Base-by-base conservation (phyloP, 1,139 yeast species). In the Debaryomycetaceae sp. region DNA sequence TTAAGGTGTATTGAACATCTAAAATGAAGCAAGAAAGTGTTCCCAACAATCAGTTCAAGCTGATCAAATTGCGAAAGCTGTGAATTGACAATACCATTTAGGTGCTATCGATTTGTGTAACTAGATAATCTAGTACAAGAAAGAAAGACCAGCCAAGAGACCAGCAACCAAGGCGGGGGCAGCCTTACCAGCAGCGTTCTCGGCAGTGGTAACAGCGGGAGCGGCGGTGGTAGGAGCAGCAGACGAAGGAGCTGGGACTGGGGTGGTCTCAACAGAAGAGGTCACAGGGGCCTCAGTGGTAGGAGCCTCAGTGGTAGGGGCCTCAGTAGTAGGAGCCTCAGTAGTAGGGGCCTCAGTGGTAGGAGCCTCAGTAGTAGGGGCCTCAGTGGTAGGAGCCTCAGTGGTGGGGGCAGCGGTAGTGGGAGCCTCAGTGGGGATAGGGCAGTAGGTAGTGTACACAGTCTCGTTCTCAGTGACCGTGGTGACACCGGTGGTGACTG, bases 401-500 rank as follows among this genome's bases (percentile, higher is more conserved):
- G 38, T n/a, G 18, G 34, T 27, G 17, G 38, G 21, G 15, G 43
- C 37, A 16, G 32, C 33, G 16, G 40, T 18, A 18, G 29, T 16
- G 5, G n/a, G n/a, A n/a, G 25, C 6, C 10, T 16, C 30, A 27
- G 36, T 36, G 32, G 53, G 27, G 13, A 48, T 28, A 36, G 53
- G 53, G 32, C 53, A 45, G 52, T 49, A 48, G 34, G 56, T 45
- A 43, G 55, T 50, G 54, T 49, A 40, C 32, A 39, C 34, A 34
- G 51, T 40, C 30, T 37, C 34, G 36, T 40, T 35, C n/a, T 35
- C 50, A 30, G 74, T 65, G 35, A 58, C 55, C 30, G 61, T 56
- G 35, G 68, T 58, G 33, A 64, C 51, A 40, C 72, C 68, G 38
- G 73, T 63, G 32, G 63, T 55, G 36, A 57, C 61, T 32, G 65